Evolutionary conservation across 768 basidiomycete species (phyloP), one percentile per base, ranked within the genome.

Genomic region (Rhodotorula diobovata): DNA sequence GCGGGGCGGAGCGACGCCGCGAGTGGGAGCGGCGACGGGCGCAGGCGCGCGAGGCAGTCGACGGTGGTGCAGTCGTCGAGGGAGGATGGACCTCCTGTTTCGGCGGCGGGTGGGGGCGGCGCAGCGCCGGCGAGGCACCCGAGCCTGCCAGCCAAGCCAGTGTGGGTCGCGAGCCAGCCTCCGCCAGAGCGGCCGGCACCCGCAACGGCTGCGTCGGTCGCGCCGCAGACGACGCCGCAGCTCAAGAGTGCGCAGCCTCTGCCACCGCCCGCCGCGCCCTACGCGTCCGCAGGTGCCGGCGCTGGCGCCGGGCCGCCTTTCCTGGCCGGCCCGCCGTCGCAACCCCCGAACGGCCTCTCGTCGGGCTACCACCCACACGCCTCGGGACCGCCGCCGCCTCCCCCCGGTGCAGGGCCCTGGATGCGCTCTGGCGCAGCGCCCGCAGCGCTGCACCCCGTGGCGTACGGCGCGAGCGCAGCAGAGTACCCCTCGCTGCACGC

Each of bases 131-230:
- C 21, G 3, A 28, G 56, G 57, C 73, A 74, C 30, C 73, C 73
- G 34, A 70, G 68, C 54, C 48, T 74, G 35, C 73, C 73, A 8
- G 37, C 62, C 11, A 74, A 74, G 59, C 73, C 73, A 8, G 59
- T 20, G 1, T 74, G 73, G 73, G 66, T 64, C 16, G 69, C 68
- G 25, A n/a, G 51, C 2, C 37, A 34, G 14, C 56, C 68, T 3
- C 62, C 39, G 58, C n/a, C 35, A 1, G 67, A 57, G 45, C 54
- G 54, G 10, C 10, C 63, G 1, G n/a, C 45, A 0, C 37, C 37
- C 0, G n/a, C 41, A 3, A n/a, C 37, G 39, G 4, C 37, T 23
- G 14, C 48, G 28, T 32, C 51, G 15, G 34, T 10, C 34, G 34
- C 54, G 2, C 34, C 61, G 16, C 28, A 21, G 28, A 4, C 35